These are phyloP conservation scores for Haemoproteus tartakovskyi DNA, from an alignment of 169 alveolate species.

Conservation along the genomic window DNA sequence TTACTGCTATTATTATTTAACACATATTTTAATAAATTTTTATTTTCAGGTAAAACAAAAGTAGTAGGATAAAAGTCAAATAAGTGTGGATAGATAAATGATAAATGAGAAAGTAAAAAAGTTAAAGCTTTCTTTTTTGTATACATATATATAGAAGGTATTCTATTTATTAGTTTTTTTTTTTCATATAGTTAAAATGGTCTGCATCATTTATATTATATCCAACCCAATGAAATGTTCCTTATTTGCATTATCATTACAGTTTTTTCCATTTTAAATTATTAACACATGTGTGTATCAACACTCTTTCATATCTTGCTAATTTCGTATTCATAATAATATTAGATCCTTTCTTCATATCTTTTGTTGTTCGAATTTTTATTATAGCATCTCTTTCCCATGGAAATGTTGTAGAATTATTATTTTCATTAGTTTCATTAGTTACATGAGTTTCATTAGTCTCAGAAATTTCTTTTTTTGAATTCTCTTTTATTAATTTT, in stretches of 20 bases:
- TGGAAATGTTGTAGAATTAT: constrained; percentile 6
- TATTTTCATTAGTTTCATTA: neutral
- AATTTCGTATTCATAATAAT: constrained; percentile 49
- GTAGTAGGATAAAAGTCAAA: constrained; percentile 74
- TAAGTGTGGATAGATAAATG: constrained; percentile 47
- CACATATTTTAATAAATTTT: constrained; percentile 49
- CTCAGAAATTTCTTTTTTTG: no score
- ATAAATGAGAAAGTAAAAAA: constrained; percentile 55
- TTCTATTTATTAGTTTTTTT: constrained; percentile 63
- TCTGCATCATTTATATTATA: constrained; percentile 59
- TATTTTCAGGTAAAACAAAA: constrained; percentile 78
- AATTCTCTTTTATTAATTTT: no score
- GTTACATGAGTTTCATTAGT: no score
- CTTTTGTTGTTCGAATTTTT: constrained; percentile 7
- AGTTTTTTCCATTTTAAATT: constrained; percentile 60
- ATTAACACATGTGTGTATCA: constrained; percentile 53
- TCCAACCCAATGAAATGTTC: constrained; percentile 56
- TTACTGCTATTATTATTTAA: constrained; percentile 51
- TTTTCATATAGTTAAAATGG: constrained; percentile 67
- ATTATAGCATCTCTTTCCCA: constrained; percentile 54
- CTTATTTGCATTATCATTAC: constrained; percentile 44
- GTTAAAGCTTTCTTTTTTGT: constrained; percentile 62
- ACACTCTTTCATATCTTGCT: constrained; percentile 62
- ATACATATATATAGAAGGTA: constrained; percentile 62
- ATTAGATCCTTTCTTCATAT: constrained; percentile 5